Base-by-base conservation (phyloP, 495 filamentous ascomycete genomes). In the Aspergillus nanangensis region DNA sequence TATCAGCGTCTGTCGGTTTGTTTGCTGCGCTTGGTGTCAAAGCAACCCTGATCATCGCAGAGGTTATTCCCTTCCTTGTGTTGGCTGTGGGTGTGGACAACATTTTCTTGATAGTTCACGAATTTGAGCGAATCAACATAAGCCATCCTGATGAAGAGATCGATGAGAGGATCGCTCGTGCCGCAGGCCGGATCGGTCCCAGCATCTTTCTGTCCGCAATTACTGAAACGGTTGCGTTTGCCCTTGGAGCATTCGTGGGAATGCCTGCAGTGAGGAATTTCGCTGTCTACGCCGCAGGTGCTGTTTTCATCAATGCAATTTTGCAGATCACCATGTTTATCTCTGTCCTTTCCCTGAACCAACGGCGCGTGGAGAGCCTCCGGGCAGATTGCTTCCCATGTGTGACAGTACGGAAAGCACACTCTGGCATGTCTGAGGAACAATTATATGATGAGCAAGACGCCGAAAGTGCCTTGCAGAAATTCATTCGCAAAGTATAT, bases 241-340 rank as follows among this genome's bases (percentile, higher is more conserved):
- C 87, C 2, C 67, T 98, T 20, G 93, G 93, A n/a, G 84, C 86
- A 18, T 88, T 91, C 45, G 93, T 96, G 14, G 89, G 89, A 34
- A 98, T 98, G 93, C 93, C 93, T 10, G 93, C 93, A 1, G 93
- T 98, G 27, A 79, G 88, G 43, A 98, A 98, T 59, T 98, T 98
- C 63, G 93, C 93, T 9, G 81, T 90, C 23, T 98, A 98, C 64
- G 93, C 93, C 1, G 90, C 93, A 13, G 93, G 93, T 25, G 93
- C 93, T 5, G 94, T 98, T 9, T 85, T 96, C 53, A 91, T 98
- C 74, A 98, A 98, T 57, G 93, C 94, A 5, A 56, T 97, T 23
- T 68, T 98, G 17, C 93, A 98, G 61, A 81, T 96, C 43, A 98
- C 93, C 8, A 91, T 96, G 82, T 98, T 98, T 54, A 78, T 96